A percentile compares a stretch with the other conserved stretches of the same genome.
phyloP scores from a whole-genome alignment of 495 filamentous ascomycete species.

The Xylaria nigripes region DNA sequence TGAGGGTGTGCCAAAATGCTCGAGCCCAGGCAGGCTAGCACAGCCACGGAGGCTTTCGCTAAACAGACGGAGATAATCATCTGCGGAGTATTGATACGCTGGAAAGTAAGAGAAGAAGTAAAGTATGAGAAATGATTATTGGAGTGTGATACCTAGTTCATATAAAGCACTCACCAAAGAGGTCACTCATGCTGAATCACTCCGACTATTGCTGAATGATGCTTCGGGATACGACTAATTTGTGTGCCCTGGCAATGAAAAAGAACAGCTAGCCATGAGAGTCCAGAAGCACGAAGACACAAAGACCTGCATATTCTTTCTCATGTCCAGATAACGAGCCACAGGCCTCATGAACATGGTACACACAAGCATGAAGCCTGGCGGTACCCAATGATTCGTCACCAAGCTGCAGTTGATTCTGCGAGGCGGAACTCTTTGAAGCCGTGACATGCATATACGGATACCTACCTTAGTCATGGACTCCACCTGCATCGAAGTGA shows the following conservation, averaged over 20 bases:
- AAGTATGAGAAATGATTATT: neutral
- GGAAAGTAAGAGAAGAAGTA: neutral
- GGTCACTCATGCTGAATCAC: too few relatives aligned
- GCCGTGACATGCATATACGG: conserved; percentile 3
- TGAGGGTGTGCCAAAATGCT: conserved; percentile 3
- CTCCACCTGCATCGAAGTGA: neutral
- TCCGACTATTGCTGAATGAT: too few relatives aligned
- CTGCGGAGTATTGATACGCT: neutral
- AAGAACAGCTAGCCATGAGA: neutral
- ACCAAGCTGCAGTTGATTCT: conserved; percentile 4
- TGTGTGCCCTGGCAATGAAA: neutral
- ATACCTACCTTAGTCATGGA: neutral
- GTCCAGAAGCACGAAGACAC: neutral
- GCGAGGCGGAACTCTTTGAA: neutral
- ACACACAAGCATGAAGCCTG: neutral
- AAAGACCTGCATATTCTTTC: neutral
- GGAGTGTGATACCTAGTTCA: neutral
- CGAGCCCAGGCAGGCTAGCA: conserved; percentile 3
- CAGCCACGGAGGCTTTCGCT: neutral
- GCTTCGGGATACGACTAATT: neutral
- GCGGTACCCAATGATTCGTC: neutral
- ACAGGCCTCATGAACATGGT: neutral
- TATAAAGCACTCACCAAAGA: neutral
- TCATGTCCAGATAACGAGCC: neutral
- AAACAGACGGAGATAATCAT: neutral